Percentiles rank a stretch among this genome's conserved stretches.
These are phyloP conservation scores for Rhodosporidiobolus odoratus DNA, from an alignment of 768 basidiomycete species.

Conservation along the genomic window DNA sequence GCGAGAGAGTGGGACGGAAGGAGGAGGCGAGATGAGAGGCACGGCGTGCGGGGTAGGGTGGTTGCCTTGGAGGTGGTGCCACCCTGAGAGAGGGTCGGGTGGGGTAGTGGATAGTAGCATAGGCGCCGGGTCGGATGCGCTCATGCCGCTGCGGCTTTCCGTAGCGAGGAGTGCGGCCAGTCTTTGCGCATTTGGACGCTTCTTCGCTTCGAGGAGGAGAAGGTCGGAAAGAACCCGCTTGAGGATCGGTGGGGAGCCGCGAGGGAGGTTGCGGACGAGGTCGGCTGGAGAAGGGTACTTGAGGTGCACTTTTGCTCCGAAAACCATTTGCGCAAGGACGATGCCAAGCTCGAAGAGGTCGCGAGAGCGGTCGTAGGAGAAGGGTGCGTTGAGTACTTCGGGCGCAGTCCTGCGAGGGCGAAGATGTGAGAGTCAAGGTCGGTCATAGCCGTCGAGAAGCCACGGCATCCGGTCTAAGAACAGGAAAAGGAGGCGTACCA, in stretches of 20 bases:
- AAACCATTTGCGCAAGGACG: constrained; percentile 33
- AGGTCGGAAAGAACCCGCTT: constrained; percentile 33
- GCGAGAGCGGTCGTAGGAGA: constrained; percentile 36
- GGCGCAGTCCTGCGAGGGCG: constrained; percentile 28
- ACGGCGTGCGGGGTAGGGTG: neutral
- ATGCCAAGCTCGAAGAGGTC: constrained; percentile 42
- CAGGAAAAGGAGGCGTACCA: constrained; percentile 8
- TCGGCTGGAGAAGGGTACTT: constrained; percentile 26
- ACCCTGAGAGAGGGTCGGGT: constrained; percentile 9
- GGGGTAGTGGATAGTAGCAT: constrained; percentile 26
- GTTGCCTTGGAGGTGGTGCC: constrained; percentile 7
- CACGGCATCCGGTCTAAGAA: too few relatives aligned
- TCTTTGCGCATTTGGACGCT: constrained; percentile 14
- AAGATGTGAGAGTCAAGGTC: too few relatives aligned
- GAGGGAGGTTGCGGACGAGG: constrained; percentile 31
- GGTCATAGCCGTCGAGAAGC: too few relatives aligned
- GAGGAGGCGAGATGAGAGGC: constrained; percentile 24
- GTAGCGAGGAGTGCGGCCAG: constrained; percentile 17
- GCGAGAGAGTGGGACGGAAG: constrained; percentile 17
- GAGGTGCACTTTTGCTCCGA: constrained; percentile 30
- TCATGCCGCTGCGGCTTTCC: constrained; percentile 26
- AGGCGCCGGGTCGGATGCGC: neutral
- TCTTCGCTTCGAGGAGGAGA: constrained; percentile 33
- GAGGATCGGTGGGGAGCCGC: constrained; percentile 15
- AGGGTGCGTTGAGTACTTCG: constrained; percentile 34